These are phyloP conservation scores for Solanum chiquidenum DNA, from an alignment of 257 asterid genomes.

Conservation along the genomic window DNA sequence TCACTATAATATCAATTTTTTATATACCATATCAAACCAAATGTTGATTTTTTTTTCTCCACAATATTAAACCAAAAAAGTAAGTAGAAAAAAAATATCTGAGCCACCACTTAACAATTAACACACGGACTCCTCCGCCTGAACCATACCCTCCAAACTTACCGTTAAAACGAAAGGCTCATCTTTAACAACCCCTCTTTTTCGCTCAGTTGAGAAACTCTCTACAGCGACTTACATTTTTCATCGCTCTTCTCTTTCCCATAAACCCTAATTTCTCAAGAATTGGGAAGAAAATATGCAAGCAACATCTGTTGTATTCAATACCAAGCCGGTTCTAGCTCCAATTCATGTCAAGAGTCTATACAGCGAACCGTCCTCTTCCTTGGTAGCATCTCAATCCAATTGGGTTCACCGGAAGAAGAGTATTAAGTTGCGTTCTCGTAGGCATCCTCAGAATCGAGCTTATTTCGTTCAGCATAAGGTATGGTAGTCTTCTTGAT, in stretches of 20 bases:
- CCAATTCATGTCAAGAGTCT: slow-evolving; percentile 33
- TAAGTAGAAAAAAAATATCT: slow-evolving; percentile 16
- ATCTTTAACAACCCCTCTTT: not conserved
- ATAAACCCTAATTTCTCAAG: slow-evolving; percentile 11
- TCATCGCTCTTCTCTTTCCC: not conserved
- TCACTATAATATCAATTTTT: no score
- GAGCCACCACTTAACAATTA: slow-evolving; percentile 39
- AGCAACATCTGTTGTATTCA: slow-evolving; percentile 39
- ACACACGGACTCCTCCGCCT: slow-evolving; percentile 20
- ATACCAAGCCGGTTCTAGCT: slow-evolving; percentile 47
- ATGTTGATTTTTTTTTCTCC: not conserved
- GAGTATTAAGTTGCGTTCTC: slow-evolving; percentile 24
- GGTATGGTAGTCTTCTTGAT: slow-evolving; percentile 19
- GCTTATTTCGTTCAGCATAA: slow-evolving; percentile 26
- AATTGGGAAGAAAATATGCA: slow-evolving; percentile 44
- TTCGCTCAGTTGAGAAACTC: not conserved
- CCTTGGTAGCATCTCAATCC: slow-evolving; percentile 9
- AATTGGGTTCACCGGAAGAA: slow-evolving; percentile 30
- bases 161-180: not conserved
- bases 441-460: slow-evolving; percentile 24
- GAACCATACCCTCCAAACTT: not conserved
- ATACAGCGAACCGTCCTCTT: slow-evolving; percentile 2
- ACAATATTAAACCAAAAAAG: not conserved
- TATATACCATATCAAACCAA: not conserved
- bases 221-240: not conserved